phyloP scores from a whole-genome alignment of 2,329 filamentous ascomycete genomes.

The Aspergillus fumigatiaffinis region DNA sequence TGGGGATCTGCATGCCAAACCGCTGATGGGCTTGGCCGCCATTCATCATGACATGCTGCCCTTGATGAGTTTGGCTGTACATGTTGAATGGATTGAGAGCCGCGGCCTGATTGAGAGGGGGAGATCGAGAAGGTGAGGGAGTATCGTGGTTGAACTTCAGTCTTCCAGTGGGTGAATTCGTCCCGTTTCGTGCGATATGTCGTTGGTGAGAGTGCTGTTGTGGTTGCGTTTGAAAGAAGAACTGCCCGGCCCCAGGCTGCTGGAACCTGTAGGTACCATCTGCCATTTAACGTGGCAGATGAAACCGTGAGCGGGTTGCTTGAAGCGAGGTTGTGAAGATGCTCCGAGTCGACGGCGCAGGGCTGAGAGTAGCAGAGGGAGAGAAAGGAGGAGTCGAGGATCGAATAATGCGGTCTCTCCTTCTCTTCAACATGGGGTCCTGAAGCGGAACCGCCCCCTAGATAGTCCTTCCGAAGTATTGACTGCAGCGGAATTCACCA shows the following conservation, averaged over 20 bases:
- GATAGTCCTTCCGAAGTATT: slow-evolving; percentile 15
- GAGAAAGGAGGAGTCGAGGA: slow-evolving; percentile 34
- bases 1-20: slow-evolving; percentile 48
- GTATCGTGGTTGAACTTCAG: slow-evolving; percentile 46
- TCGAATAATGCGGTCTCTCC: slow-evolving; percentile 39
- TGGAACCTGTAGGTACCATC: slow-evolving; percentile 54
- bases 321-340: slow-evolving; percentile 24
- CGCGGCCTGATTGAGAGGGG: slow-evolving; percentile 40
- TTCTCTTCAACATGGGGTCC: slow-evolving; percentile 48
- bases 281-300: slow-evolving; percentile 52
- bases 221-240: slow-evolving; percentile 43
- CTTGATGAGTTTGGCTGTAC: slow-evolving; percentile 47
- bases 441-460: slow-evolving; percentile 31
- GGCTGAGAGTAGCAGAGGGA: slow-evolving; percentile 21
- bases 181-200: slow-evolving; percentile 43
- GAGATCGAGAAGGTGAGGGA: slow-evolving; percentile 47
- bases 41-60: slow-evolving; percentile 50
- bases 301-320: slow-evolving; percentile 38
- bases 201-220: slow-evolving; percentile 43
- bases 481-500: slow-evolving; percentile 14
- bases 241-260: slow-evolving; percentile 51
- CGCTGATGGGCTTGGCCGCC: slow-evolving; percentile 46
- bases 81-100: slow-evolving; percentile 44
- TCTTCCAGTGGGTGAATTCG: slow-evolving; percentile 44
- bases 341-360: slow-evolving; percentile 19